A percentile compares a stretch with the other conserved stretches of the same genome.
Conservation (phyloP, 345 rosid genomes). For the Hibiscus tridactylites region DNA sequence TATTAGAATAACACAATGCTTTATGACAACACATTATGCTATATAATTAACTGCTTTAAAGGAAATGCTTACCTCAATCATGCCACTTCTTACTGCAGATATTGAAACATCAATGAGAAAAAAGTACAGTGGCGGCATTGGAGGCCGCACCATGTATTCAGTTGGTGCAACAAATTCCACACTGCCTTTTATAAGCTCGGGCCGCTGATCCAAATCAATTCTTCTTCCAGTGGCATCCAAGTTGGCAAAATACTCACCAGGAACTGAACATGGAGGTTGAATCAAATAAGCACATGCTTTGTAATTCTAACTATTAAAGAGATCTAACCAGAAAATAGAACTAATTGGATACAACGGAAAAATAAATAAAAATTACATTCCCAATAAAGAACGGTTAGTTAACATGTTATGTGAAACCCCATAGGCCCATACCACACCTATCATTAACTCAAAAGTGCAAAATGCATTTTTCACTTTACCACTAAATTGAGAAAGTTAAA, state of each 20-base stretch:
- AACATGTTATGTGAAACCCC: background rate
- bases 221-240: slow-evolving; percentile 88
- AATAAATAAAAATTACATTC: background rate
- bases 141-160: slow-evolving; percentile 99
- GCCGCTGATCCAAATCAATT: slow-evolving; percentile 88
- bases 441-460: background rate
- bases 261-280: slow-evolving; percentile 44
- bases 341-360: background rate
- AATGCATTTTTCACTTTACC: background rate
- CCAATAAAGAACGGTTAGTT: background rate
- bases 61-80: slow-evolving; percentile 77
- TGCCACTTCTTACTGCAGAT: slow-evolving; percentile 87
- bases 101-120: slow-evolving; percentile 93
- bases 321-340: background rate
- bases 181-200: slow-evolving; percentile 90
- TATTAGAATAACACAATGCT: background rate
- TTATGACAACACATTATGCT: background rate
- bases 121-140: slow-evolving; percentile 94
- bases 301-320: background rate
- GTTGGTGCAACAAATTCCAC: slow-evolving; percentile 96
- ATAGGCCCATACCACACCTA: background rate
- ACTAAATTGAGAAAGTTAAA: background rate
- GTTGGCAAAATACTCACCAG: slow-evolving; percentile 88
- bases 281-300: slow-evolving; percentile 12
- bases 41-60: slow-evolving; percentile 2